Evolutionary conservation across 257 asterid species (phyloP), one percentile per base, ranked within the genome.

Genomic region (Solanum etuberosum): DNA sequence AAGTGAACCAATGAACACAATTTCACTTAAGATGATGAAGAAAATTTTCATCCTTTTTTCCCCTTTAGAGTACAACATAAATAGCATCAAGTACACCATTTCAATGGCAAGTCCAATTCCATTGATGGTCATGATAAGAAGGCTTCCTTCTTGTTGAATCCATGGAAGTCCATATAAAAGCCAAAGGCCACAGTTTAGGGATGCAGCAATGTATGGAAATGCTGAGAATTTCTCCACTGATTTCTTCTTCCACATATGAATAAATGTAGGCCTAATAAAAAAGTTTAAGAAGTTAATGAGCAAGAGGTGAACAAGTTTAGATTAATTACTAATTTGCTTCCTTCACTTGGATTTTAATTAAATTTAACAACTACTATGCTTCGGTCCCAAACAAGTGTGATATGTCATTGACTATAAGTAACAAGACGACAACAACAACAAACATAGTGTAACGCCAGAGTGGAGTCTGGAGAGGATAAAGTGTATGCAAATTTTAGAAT

Each of bases 171-270:
- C 98, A 59, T 96, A 94, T 73, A 95, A 90, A 63, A 93, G 88
- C 98, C 99, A 94, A 0, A 96, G 90, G n/a, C 91, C 94, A 72
- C 99, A 96, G 90, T 94, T 95, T 3, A 92, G 23, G 5, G 93
- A 93, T 9, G 99, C 93, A 12, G 95, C 96, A 0, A 95, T 87
- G 87, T 96, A 96, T 2, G 98, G 99, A 21, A 90, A 31, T 14
- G 97, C 84, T 1, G 98, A 95, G 92, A 92, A 96, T 25, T 95
- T 93, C 85, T 93, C 97, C 89, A 96, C 96, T 2, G 95, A 89
- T 87, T 71, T 90, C 51, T 90, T 92, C 94, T 92, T 95, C 90
- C 93, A 90, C 88, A 93, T 94, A 4, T 71, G 86, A n/a, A 86
- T 42, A 87, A 95, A 95, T 23, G 98, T 92, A 81, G 98, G 94